Evolutionary conservation across 2,329 filamentous ascomycete species (phyloP).

Genomic region (Scytalidium sp.): DNA sequence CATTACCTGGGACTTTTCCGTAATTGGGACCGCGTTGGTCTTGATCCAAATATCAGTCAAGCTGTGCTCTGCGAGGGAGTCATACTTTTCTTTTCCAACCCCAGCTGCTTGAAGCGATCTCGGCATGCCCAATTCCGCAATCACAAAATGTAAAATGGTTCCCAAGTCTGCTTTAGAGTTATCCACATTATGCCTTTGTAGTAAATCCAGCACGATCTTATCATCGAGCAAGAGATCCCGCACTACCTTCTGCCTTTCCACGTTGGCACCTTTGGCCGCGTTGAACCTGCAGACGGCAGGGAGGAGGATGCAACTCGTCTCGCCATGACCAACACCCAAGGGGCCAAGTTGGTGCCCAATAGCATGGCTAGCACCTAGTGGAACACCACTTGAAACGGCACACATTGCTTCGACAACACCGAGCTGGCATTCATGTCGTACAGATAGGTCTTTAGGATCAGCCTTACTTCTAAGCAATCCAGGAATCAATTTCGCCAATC

Average conservation of each 20-base stretch:
- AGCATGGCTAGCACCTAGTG: constrained; percentile 30
- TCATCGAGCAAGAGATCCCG: constrained; percentile 4
- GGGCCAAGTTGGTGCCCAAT: constrained; percentile 41
- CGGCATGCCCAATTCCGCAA: constrained; percentile 49
- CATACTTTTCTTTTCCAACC: constrained; percentile 44
- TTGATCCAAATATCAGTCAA: constrained; percentile 45
- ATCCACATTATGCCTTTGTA: constrained; percentile 1
- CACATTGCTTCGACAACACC: constrained; percentile 49
- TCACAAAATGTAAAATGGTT: constrained; percentile 46
- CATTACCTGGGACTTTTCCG: constrained; percentile 10
- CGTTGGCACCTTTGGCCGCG: constrained; percentile 29
- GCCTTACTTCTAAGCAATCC: constrained; percentile 37
- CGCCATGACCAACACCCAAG: constrained; percentile 54
- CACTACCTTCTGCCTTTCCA: constrained; percentile 6
- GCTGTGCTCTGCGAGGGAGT: constrained; percentile 43
- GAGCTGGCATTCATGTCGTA: constrained; percentile 45
- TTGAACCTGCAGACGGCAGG: constrained; percentile 56
- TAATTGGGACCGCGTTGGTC: constrained; percentile 42
- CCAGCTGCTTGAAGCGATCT: constrained; percentile 46
- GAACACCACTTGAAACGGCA: constrained; percentile 38
- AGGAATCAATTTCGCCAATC: constrained; percentile 38
- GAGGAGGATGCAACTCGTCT: constrained; percentile 52
- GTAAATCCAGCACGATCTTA: not conserved
- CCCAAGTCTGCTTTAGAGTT: constrained; percentile 38
- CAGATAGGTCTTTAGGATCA: constrained; percentile 34